phyloP scores from a whole-genome alignment of 2,329 filamentous ascomycete species.

The Talaromyces funiculosus region DNA sequence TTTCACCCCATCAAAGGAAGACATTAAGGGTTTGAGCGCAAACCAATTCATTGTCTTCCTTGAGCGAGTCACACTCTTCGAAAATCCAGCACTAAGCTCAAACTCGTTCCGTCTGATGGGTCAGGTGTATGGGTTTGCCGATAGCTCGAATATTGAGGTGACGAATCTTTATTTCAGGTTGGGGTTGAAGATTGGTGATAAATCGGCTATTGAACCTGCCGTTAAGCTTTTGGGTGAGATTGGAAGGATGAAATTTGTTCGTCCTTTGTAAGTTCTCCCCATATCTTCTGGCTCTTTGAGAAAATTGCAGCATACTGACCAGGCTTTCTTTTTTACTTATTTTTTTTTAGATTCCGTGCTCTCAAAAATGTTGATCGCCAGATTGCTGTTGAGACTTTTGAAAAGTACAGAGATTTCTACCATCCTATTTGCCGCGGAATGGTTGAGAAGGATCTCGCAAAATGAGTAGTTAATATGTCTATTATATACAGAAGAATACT shows the following conservation, averaged over 20 bases:
- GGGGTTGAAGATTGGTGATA: conserved; percentile 68
- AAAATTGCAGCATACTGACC: too few species aligned
- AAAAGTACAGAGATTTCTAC: conserved; percentile 85
- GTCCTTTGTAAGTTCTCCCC: conserved; percentile 62
- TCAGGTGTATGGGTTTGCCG: conserved; percentile 63
- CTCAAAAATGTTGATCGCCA: conserved; percentile 68
- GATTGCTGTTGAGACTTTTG: conserved; percentile 75
- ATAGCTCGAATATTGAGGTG: conserved; percentile 82
- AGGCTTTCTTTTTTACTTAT: too few species aligned
- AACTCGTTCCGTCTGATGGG: conserved; percentile 68
- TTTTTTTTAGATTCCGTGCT: conserved; percentile 49
- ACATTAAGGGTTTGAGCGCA: conserved; percentile 69
- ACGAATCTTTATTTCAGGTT: conserved; percentile 73
- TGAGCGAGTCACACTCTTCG: conserved; percentile 66
- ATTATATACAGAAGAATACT: background rate
- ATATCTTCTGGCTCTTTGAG: too few species aligned
- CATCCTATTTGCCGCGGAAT: conserved; percentile 86
- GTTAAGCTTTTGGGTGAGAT: conserved; percentile 72
- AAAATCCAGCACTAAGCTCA: conserved; percentile 53
- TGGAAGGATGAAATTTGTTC: conserved; percentile 95
- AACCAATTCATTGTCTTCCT: conserved; percentile 93
- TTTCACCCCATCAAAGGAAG: conserved; percentile 59
- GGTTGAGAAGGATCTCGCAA: conserved; percentile 71
- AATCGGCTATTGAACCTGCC: conserved; percentile 62
- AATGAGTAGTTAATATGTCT: conserved; percentile 11